These are phyloP conservation scores for Stentor coeruleus DNA, from an alignment of 73 alveolate genomes.

Conservation along the genomic window DNA sequence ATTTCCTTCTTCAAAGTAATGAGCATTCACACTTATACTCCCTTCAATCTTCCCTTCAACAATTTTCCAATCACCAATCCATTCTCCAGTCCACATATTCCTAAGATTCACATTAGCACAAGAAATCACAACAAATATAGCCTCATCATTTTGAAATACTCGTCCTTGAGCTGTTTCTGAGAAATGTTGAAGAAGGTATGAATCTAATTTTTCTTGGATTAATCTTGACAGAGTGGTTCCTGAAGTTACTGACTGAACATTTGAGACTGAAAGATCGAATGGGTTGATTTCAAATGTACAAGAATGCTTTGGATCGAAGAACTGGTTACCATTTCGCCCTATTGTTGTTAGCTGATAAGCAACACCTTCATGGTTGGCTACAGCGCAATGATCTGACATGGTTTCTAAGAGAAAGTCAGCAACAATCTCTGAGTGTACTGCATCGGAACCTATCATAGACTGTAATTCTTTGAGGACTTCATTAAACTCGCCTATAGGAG, in stretches of 20 bases:
- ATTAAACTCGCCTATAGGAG: constrained; percentile 28
- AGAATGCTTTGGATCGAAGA: constrained; percentile 1
- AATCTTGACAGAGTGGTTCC: background rate
- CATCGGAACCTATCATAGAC: background rate
- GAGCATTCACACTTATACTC: background rate
- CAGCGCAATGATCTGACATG: constrained; percentile 6
- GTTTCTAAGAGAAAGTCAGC: background rate
- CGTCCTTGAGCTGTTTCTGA: constrained; percentile 28
- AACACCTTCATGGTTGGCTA: background rate
- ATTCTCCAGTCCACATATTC: constrained; percentile 27
- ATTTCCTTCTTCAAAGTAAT: constrained; percentile 31
- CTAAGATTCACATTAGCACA: background rate
- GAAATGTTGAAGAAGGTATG: background rate
- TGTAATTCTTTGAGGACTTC: constrained; percentile 20
- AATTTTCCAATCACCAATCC: constrained; percentile 11
- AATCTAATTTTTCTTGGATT: background rate
- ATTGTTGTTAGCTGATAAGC: background rate
- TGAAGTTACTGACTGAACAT: background rate
- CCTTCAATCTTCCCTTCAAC: constrained; percentile 25
- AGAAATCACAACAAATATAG: background rate
- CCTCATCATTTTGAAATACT: constrained; percentile 7
- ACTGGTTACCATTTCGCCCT: background rate
- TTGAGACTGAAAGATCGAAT: background rate
- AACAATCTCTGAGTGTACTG: background rate
- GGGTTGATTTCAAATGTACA: background rate